Base-by-base conservation (phyloP, 2,329 filamentous ascomycete species). In the Zarea fungicola region DNA sequence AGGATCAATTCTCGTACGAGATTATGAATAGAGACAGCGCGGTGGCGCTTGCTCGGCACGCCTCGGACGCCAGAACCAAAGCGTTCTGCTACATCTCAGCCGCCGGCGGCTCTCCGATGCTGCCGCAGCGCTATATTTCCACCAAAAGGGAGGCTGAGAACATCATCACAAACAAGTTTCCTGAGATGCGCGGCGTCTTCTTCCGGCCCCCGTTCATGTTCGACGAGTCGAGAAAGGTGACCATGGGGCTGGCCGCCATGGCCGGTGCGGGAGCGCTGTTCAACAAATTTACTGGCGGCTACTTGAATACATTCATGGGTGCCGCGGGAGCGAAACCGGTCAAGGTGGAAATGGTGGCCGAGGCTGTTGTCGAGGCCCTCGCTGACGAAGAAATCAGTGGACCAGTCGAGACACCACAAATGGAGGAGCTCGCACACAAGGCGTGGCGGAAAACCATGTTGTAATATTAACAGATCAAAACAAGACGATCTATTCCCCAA, bases 1-100 rank as follows among this genome's bases (percentile, higher is more conserved):
- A 83, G 57, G 83, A 84, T 22, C 87, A 93, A 68, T 75, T 96
- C 60, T 96, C 92, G 16, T 99, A 99, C 72, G 93, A 97, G 72
- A 77, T 90, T 52, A 96, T 99, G 89, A 99, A 99, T 71, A 81
- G 93, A 50, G 92, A 97, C 70, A 81, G 75, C 71, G 92, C 92
- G 41, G 81, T 97, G 53, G 79, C 85, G 48, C 77, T 96, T 13
- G 93, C 92, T 13, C 82, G 85, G 60, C 87, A 92, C 63, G 83
- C 90, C 2, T 76, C 77, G 22, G 71, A 71, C 28, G 80, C 81
- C 52, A 75, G 81, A 29, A 84, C 85, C 13, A 70, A 76, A 16
- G 81, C 83, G 0, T 96, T 96, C 64, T 82, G 85, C 52, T 97
- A 89, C 73, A 85, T 99, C 53, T 96, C 90, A 29, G 93, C 93